Evolutionary conservation across 176 grass and related monocot species (phyloP).

Genomic region (Oryza meridionalis): DNA sequence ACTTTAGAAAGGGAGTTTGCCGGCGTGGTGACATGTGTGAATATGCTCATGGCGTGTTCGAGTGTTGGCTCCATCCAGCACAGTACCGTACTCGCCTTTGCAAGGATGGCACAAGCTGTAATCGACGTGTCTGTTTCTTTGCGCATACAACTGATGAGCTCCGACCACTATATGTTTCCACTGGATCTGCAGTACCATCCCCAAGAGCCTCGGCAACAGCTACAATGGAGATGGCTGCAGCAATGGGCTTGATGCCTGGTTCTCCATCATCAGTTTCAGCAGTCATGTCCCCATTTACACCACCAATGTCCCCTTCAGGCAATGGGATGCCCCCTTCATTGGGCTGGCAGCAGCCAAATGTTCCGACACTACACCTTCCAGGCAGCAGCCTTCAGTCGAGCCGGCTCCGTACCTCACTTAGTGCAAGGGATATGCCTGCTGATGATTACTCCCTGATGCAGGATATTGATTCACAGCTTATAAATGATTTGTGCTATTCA

Average conservation of each 20-base stretch:
- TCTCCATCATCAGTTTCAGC: slow-evolving; percentile 56
- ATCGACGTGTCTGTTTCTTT: slow-evolving; percentile 78
- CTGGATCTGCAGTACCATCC: slow-evolving; percentile 63
- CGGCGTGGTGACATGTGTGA: slow-evolving; percentile 76
- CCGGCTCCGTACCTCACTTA: slow-evolving; percentile 72
- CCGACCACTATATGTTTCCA: slow-evolving; percentile 74
- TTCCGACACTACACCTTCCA: slow-evolving; percentile 69
- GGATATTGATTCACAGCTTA: slow-evolving; percentile 59
- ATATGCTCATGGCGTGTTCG: slow-evolving; percentile 88
- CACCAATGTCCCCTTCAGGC: slow-evolving; percentile 62
- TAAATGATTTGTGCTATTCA: slow-evolving; percentile 55
- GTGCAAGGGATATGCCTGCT: slow-evolving; percentile 66
- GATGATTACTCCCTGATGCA: slow-evolving; percentile 63
- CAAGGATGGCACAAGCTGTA: slow-evolving; percentile 84
- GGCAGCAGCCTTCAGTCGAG: slow-evolving; percentile 81
- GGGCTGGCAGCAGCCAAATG: slow-evolving; percentile 67
- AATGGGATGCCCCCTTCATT: slow-evolving; percentile 59
- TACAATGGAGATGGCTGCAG: slow-evolving; percentile 66
- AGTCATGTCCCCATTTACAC: slow-evolving; percentile 62
- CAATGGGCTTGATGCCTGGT: slow-evolving; percentile 69
- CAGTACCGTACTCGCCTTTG: slow-evolving; percentile 79
- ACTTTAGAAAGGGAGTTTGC: slow-evolving; percentile 82
- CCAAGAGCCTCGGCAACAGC: slow-evolving; percentile 53
- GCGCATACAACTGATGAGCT: slow-evolving; percentile 84
- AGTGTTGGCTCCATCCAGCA: slow-evolving; percentile 89